Base-by-base conservation (phyloP, 768 basidiomycete species). In the Cystofilobasidium macerans region DNA sequence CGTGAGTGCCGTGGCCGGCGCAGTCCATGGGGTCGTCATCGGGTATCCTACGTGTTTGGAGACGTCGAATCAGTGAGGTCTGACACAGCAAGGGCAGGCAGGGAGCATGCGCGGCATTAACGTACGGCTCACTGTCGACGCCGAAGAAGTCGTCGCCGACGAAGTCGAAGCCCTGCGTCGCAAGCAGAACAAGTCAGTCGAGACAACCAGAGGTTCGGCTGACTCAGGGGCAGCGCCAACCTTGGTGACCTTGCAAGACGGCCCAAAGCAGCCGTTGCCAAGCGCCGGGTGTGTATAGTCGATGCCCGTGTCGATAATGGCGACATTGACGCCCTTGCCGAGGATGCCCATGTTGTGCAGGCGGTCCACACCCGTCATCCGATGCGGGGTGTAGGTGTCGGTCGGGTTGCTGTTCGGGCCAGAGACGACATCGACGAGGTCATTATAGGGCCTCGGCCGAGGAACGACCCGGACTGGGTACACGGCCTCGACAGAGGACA, bases 301-400 rank as follows among this genome's bases (percentile, higher is more conserved):
- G 54, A 65, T 51, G 22, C 64, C 64, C 6, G 57, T 48, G 69
- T 84, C 83, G 61, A 86, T 78, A 51, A 86, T 82, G 68, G 81
- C 86, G 63, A 88, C 80, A 70, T 85, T 85, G 73, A 86, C 77
- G 2, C 85, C 85, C 45, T 79, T 79, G 16, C 87, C 86, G 32
- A 78, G 78, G 70, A 83, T 79, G 0, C 84, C 85, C 68, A 80
- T 71, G 8, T 83, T 83, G 71, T 87, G 85, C 26, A 85, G 78
- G 67, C 80, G 81, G 70, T 86, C 82, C 1, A 86, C 85, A 24
- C 84, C 82, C 56, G 67, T 63, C 67, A 68, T 68, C 12, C n/a
- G 33, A 47, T 62, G 62, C n/a, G 67, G 38, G 0, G 65, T 30
- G 38, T 33, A 65, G 36, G 57, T 65, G 57, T 65, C 64, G 1